Percentiles rank a stretch among this genome's conserved stretches.
These are phyloP conservation scores for Meredithiella fracta DNA, from an alignment of 2,329 filamentous ascomycete genomes.

Conservation along the genomic window DNA sequence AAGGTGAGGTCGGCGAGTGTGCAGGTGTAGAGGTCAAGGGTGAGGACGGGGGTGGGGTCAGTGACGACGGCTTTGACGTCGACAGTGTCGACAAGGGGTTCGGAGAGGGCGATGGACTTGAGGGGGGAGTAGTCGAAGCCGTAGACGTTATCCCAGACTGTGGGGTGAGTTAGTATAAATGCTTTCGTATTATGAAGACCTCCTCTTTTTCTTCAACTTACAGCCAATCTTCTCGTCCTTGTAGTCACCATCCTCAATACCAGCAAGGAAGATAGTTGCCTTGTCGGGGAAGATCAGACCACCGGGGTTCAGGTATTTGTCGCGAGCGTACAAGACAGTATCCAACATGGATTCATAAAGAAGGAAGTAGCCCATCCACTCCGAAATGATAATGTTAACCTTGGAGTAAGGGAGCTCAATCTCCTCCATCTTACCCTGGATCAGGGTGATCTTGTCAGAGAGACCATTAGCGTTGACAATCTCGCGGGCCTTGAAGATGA, in stretches of 20 bases:
- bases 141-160: conserved; percentile 99
- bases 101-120: conserved; percentile 81
- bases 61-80: conserved; percentile 95
- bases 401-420: conserved; percentile 82
- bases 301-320: conserved; percentile 72
- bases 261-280: conserved; percentile 91
- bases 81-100: conserved; percentile 93
- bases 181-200: no score
- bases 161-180: neutral
- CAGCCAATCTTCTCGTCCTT: conserved; percentile 99
- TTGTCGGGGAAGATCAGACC: conserved; percentile 98
- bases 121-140: conserved; percentile 93
- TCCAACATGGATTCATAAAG: conserved; percentile 99
- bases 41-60: conserved; percentile 70
- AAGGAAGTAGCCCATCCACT: conserved; percentile 99
- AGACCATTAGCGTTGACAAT: conserved; percentile 88
- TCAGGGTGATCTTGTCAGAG: conserved; percentile 86
- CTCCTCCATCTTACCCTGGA: conserved; percentile 99
- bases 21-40: conserved; percentile 86
- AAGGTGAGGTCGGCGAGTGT: conserved; percentile 72
- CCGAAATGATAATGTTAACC: conserved; percentile 98
- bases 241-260: conserved; percentile 97
- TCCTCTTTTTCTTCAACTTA: no score
- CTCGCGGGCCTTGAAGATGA: conserved; percentile 94
- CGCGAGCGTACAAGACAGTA: conserved; percentile 89